Evolutionary conservation across 1,284 basidiomycete genomes (phyloP), one percentile per base, ranked within the genome.

Genomic region (Amylostereum areolatum): DNA sequence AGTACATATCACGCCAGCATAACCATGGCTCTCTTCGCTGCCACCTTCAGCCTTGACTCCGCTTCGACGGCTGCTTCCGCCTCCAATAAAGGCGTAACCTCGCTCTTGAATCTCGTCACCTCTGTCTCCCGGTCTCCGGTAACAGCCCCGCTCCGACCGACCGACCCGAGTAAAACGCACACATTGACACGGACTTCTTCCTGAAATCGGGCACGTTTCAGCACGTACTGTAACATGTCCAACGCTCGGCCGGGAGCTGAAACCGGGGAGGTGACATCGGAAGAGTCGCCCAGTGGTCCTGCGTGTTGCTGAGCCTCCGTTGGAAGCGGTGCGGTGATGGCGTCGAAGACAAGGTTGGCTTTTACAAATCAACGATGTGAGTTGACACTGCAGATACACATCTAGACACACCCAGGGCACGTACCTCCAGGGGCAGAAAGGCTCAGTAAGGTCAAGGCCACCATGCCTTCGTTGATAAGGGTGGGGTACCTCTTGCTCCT

Each of bases 381-480:
- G 49, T 43, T 28, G 32, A 36, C 46, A 10, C n/a, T 35, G 53
- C 42, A 46, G 32, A 40, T 29, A 12, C 18, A 12, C 42, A 25
- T 28, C 34, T 50, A 36, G 46, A 37, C 18, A 69, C 18, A 18
- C 18, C 18, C 18, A 18, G 18, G 18, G 18, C 18, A 18, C 80
- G 58, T 66, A 85, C 89, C 81, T 57, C 86, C 88, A 48, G 72
- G 66, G 41, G 72, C 68, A 49, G 82, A 76, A 10, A 82, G 82
- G 52, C 80, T 80, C 53, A 97, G 66, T 46, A 97, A 66, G 34
- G 86, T 88, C 52, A 97, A 67, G 1, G 89, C 89, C 29, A 97
- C 78, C 29, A 97, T 73, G 1, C 87, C 91, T 65, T 98, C 96
- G 60, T 95, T 96, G 52, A 97, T 77, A 31, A 98, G 73, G 42